Conservation (phyloP, 2,329 filamentous ascomycete species). For the Catunica adiposa region DNA sequence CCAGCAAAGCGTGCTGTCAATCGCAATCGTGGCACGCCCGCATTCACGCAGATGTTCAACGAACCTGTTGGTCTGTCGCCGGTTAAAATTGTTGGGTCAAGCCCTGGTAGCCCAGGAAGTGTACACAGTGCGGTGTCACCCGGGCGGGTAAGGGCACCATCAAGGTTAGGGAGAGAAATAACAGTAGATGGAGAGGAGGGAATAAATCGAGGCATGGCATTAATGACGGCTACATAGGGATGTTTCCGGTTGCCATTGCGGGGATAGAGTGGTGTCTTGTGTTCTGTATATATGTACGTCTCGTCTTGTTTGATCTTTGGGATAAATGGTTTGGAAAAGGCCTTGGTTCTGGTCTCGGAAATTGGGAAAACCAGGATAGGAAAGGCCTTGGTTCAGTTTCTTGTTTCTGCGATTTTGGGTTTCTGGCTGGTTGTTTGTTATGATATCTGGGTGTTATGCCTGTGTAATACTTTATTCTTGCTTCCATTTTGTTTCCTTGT, state of each 20-base stretch:
- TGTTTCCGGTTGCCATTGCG: neutral
- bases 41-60: slow-evolving; percentile 50
- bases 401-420: neutral
- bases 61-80: slow-evolving; percentile 33
- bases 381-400: neutral
- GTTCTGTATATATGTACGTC: neutral
- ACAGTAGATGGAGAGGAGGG: slow-evolving; percentile 5
- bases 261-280: neutral
- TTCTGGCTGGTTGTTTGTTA: slow-evolving; percentile 4
- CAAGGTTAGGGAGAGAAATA: neutral
- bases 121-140: slow-evolving; percentile 18
- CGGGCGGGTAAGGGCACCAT: slow-evolving; percentile 1
- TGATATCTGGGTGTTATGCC: slow-evolving; percentile 7
- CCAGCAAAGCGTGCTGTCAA: slow-evolving; percentile 25
- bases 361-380: neutral
- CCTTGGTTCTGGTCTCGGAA: neutral
- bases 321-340: neutral
- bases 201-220: neutral
- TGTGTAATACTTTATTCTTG: slow-evolving; percentile 4
- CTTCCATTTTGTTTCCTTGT: slow-evolving; percentile 1
- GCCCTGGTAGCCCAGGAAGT: neutral
- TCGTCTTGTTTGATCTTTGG: neutral
- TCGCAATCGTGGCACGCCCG: slow-evolving; percentile 38
- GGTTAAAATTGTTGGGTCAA: slow-evolving; percentile 24
- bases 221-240: slow-evolving; percentile 2